Base-by-base conservation (phyloP, 2,329 filamentous ascomycete species). In the Fusarium sp. region DNA sequence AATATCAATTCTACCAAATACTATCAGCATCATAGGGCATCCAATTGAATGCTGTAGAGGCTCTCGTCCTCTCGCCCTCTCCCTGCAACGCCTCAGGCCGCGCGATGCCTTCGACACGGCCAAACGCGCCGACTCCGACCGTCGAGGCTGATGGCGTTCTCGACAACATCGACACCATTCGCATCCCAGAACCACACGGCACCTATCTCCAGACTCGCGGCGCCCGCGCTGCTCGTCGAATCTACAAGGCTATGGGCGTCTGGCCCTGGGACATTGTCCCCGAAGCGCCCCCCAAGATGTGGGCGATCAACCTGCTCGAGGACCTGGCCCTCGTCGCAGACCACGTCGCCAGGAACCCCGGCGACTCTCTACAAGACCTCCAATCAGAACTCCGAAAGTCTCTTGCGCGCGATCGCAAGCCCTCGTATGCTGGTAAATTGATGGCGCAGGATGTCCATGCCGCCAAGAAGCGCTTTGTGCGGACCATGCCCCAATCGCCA, bases 261-360 rank as follows among this genome's bases (percentile, higher is more conserved):
- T 71, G 69, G 69, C 69, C 69, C 34, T 71, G 69, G 69, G 69
- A 71, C 26, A 71, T 71, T 25, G 69, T 71, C 36, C 69, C 69
- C 19, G 69, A 71, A 52, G 63, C 69, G 28, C 69, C 69, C n/a
- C 69, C 69, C 1, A 71, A 71, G 59, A 70, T 71, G 61, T 71
- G 69, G 69, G 69, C 69, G 28, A 71, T 72, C 32, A 70, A 72
- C 58, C 41, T 72, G 24, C 56, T 72, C n/a, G 69, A 72, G 58
- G 70, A 72, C 12, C 65, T 72, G 8, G 66, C 70, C 15, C 64
- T 72, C 13, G 67, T 71, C 49, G 65, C 68, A 39, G 69, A 71
- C 46, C 69, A 71, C 55, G 69, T 71, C 46, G 69, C 69, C 13
- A 64, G 61, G 25, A 71, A 70, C 40, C 65, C 69, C 0, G 60